Conservation (phyloP, 495 filamentous ascomycete species). For the Podospora pseudocomata region DNA sequence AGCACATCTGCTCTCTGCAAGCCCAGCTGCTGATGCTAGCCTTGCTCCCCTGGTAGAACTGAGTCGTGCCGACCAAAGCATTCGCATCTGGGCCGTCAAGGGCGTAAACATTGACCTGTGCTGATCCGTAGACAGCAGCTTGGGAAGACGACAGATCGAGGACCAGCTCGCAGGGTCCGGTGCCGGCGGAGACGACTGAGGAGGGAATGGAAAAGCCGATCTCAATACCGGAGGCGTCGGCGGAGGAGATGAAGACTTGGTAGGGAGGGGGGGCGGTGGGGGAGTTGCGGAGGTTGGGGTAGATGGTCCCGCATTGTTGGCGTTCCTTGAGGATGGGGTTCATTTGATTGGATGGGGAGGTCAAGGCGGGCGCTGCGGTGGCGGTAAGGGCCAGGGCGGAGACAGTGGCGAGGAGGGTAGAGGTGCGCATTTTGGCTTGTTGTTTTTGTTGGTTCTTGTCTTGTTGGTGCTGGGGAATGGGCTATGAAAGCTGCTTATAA, state of each 20-base stretch:
- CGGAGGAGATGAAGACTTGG: conserved; percentile 2
- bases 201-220: conserved; percentile 2
- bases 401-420: neutral
- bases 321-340: neutral
- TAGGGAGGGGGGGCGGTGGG: neutral
- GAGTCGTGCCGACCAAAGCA: conserved; percentile 26
- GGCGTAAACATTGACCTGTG: conserved; percentile 29
- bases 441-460: neutral
- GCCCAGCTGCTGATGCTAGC: conserved; percentile 28
- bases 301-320: neutral
- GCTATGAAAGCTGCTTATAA: neutral
- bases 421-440: neutral
- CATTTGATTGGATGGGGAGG: neutral
- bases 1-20: conserved; percentile 30
- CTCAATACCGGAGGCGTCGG: neutral
- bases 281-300: conserved; percentile 3
- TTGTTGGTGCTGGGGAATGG: neutral
- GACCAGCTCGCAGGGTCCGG: conserved; percentile 9
- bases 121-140: conserved; percentile 11
- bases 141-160: neutral
- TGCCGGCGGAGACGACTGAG: conserved; percentile 16
- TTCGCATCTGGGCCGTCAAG: conserved; percentile 29
- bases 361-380: neutral
- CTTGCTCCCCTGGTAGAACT: conserved; percentile 18
- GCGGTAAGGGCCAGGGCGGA: neutral